Percentiles rank a stretch among this genome's conserved stretches.
These are phyloP conservation scores for Nemania sp. DNA, from an alignment of 2,329 filamentous ascomycete genomes.

Conservation along the genomic window DNA sequence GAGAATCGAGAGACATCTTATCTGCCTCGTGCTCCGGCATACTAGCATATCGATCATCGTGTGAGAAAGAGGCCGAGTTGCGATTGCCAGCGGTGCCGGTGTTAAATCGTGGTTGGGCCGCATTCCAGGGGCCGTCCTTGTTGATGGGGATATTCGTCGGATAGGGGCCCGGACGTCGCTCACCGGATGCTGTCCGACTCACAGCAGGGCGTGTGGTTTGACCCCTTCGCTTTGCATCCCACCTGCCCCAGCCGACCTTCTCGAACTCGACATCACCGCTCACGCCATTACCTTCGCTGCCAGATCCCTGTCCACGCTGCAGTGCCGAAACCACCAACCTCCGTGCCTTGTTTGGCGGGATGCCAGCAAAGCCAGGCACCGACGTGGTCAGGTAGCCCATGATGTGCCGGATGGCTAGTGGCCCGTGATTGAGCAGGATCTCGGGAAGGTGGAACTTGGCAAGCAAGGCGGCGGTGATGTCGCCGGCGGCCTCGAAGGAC, in stretches of 20 bases:
- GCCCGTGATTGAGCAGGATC: slow-evolving; percentile 86
- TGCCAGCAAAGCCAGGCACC: slow-evolving; percentile 88
- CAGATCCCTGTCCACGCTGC: slow-evolving; percentile 66
- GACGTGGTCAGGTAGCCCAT: slow-evolving; percentile 93
- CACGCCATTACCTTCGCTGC: slow-evolving; percentile 60
- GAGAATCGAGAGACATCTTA: slow-evolving; percentile 83
- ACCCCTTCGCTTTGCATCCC: slow-evolving; percentile 80
- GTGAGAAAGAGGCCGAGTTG: slow-evolving; percentile 75
- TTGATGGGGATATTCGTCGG: slow-evolving; percentile 61
- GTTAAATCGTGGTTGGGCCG: slow-evolving; percentile 53
- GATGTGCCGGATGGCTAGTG: slow-evolving; percentile 90
- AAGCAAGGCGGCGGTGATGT: slow-evolving; percentile 82
- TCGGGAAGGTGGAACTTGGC: slow-evolving; percentile 88
- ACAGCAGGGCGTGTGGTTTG: slow-evolving; percentile 53
- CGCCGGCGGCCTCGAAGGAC: slow-evolving; percentile 70
- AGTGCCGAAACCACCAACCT: slow-evolving; percentile 89
- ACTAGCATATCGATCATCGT: slow-evolving; percentile 66
- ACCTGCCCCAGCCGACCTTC: slow-evolving; percentile 96
- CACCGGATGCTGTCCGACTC: slow-evolving; percentile 47
- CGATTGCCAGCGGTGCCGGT: slow-evolving; percentile 63
- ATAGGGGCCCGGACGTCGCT: slow-evolving; percentile 47
- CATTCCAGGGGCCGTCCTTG: slow-evolving; percentile 47
- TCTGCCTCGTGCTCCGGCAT: slow-evolving; percentile 87
- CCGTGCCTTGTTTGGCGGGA: slow-evolving; percentile 86
- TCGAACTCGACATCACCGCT: slow-evolving; percentile 81